These are phyloP conservation scores for Volvox reticuliferus DNA, from an alignment of 139 green algal species.

Conservation along the genomic window DNA sequence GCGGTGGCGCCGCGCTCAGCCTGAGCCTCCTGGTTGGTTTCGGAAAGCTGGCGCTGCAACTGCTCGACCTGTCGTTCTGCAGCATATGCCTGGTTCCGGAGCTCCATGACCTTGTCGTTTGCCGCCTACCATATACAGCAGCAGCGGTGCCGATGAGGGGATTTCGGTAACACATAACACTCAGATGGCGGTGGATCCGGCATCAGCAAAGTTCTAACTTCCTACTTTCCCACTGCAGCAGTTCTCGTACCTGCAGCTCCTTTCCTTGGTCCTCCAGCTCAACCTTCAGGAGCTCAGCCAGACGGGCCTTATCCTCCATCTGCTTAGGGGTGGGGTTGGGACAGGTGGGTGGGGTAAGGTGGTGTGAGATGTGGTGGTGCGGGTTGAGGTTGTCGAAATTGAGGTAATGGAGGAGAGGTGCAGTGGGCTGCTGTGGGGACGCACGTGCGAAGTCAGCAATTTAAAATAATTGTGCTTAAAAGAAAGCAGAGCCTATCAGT, in stretches of 20 bases:
- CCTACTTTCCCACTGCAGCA: neutral
- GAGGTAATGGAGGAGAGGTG: too few species aligned
- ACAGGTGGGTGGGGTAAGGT: too few species aligned
- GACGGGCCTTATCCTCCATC: conserved; percentile 27
- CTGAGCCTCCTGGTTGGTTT: neutral
- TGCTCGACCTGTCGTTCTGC: neutral
- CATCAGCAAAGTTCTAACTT: neutral
- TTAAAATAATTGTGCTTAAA: too few species aligned
- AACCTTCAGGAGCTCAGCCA: neutral
- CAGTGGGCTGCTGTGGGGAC: too few species aligned
- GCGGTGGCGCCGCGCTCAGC: neutral
- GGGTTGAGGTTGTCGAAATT: too few species aligned
- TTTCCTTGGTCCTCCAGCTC: neutral
- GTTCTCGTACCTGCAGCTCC: conserved; percentile 12
- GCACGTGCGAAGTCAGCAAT: too few species aligned
- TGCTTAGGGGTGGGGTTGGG: too few species aligned
- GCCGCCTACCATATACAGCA: neutral
- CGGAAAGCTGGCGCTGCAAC: neutral
- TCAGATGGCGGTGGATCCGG: too few species aligned
- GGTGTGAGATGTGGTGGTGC: too few species aligned
- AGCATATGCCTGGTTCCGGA: neutral
- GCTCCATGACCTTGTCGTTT: neutral
- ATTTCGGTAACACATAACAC: too few species aligned
- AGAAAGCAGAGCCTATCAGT: too few species aligned
- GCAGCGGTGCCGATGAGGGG: too few species aligned